A percentile compares a stretch with the other conserved stretches of the same genome.
phyloP scores from a whole-genome alignment of 208 protist genomes.

The Acanthamoeba triangularis region DNA sequence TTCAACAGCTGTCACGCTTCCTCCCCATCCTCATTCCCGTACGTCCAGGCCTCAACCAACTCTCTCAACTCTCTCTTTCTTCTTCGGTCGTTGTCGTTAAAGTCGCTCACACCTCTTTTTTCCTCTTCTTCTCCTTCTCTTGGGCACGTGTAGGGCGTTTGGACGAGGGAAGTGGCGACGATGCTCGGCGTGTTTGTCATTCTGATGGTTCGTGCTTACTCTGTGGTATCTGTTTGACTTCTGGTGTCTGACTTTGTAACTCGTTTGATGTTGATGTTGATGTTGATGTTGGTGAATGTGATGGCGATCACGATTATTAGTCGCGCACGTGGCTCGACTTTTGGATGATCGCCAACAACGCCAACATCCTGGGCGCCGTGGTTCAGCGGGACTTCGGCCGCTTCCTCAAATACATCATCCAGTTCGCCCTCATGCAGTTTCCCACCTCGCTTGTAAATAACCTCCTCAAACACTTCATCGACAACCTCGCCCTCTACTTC shows the following conservation, averaged over 20 bases:
- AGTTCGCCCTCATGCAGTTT: constrained; percentile 51
- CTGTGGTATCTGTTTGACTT: too few relatives aligned
- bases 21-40: constrained; percentile 22
- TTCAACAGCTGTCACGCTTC: not conserved
- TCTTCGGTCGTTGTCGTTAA: not conserved
- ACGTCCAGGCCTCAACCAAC: too few relatives aligned
- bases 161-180: not conserved
- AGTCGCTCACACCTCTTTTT: not conserved
- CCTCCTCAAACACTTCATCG: constrained; percentile 39
- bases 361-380: constrained; percentile 60
- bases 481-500: constrained; percentile 63
- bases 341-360: constrained; percentile 69
- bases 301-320: too few relatives aligned
- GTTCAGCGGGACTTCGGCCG: not conserved
- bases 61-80: not conserved
- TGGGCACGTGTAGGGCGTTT: not conserved
- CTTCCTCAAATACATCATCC: constrained; percentile 45
- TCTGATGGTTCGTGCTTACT: not conserved
- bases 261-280: too few relatives aligned
- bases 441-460: constrained; percentile 65
- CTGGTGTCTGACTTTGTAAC: too few relatives aligned
- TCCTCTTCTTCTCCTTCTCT: not conserved
- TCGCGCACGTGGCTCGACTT: constrained; percentile 49
- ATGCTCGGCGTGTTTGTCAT: constrained; percentile 30
- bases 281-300: too few relatives aligned